phyloP scores from a whole-genome alignment of 495 filamentous ascomycete species.

The Xylaria scruposa region DNA sequence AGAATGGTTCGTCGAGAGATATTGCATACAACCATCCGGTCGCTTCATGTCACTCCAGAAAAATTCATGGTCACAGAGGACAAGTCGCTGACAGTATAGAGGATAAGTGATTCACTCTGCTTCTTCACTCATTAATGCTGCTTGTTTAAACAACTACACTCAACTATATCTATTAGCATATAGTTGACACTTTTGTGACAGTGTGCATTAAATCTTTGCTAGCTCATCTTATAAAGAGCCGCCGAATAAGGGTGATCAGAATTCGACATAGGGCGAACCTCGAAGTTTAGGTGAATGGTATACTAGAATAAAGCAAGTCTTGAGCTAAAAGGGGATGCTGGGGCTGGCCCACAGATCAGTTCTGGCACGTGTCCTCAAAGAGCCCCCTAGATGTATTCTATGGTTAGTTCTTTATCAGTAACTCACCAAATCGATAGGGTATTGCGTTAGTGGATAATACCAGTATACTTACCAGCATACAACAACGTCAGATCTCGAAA shows the following conservation, averaged over 20 bases:
- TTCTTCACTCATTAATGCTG: no score
- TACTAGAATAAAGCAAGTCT: no score
- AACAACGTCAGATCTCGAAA: conserved; percentile 2
- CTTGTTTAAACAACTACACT: background rate
- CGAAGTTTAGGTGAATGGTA: background rate
- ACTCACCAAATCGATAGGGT: background rate
- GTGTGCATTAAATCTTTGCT: background rate
- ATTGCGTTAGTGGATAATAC: conserved; percentile 34
- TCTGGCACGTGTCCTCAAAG: conserved; percentile 42
- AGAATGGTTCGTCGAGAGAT: background rate
- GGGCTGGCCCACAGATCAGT: background rate
- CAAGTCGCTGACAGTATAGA: background rate
- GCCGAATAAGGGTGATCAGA: background rate
- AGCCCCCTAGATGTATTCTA: conserved; percentile 1
- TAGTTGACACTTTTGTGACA: no score
- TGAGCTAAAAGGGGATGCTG: background rate
- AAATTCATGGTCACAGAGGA: background rate
- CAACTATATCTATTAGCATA: no score
- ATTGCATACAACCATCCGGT: background rate
- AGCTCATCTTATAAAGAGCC: background rate
- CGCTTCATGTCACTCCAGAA: background rate
- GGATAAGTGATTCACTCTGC: background rate
- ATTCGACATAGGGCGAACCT: background rate
- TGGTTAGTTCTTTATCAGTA: conserved; percentile 17
- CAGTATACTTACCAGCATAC: background rate